phyloP scores from a whole-genome alignment of 441 rosid species.

The Eutrema salsugineum region DNA sequence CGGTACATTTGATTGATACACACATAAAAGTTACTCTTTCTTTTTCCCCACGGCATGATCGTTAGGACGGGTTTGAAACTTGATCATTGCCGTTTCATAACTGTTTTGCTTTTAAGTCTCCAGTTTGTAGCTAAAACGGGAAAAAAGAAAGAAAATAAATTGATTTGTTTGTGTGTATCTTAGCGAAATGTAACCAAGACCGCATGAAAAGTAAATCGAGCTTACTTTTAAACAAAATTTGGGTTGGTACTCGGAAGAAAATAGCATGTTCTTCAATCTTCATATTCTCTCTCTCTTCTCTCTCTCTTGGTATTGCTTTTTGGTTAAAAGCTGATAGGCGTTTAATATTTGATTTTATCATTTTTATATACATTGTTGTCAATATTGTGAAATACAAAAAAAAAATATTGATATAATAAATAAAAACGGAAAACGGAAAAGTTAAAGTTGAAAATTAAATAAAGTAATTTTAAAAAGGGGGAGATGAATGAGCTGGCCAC shows the following conservation, averaged over 20 bases:
- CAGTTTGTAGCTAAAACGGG: background rate
- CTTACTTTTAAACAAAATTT: background rate
- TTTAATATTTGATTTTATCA: background rate
- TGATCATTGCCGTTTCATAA: background rate
- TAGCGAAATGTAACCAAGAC: too few relatives aligned
- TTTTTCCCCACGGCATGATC: constrained; percentile 13
- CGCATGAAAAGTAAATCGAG: background rate
- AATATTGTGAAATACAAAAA: too few relatives aligned
- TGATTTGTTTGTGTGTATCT: background rate
- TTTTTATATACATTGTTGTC: background rate
- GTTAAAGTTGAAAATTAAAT: constrained; percentile 19
- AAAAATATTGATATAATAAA: background rate
- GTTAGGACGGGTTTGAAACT: background rate
- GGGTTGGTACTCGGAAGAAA: background rate
- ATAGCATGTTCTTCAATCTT: background rate
- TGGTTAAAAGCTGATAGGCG: background rate
- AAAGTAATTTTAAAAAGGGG: constrained; percentile 19
- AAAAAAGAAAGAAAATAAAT: background rate
- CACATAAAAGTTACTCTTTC: constrained; percentile 13
- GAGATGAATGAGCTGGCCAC: constrained; percentile 35
- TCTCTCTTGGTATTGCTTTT: background rate
- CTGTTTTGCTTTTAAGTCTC: background rate
- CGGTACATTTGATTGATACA: constrained; percentile 1
- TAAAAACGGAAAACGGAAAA: background rate
- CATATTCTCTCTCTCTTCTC: background rate